Conservation (phyloP, 164 flowering plant genomes). For the Kingdonia uniflora region DNA sequence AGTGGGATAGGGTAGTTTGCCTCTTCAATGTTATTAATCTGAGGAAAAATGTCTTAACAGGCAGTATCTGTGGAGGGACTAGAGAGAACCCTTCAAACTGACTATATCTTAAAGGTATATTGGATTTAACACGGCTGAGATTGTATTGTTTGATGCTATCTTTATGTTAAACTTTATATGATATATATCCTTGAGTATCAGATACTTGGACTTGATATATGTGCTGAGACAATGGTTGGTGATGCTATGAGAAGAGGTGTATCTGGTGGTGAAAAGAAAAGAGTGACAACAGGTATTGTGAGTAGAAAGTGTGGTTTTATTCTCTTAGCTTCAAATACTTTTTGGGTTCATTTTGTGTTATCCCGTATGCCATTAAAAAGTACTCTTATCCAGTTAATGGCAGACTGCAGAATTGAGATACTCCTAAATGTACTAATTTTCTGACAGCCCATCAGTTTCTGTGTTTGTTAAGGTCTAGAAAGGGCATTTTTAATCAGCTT, state of each 20-base stretch:
- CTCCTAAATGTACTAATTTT: no score
- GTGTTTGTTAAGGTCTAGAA: no score
- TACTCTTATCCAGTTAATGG: no score
- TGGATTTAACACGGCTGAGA: neutral
- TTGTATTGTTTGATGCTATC: neutral
- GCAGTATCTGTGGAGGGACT: conserved; percentile 51
- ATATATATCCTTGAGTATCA: conserved; percentile 10
- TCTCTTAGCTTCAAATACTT: no score
- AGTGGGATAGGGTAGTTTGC: no score
- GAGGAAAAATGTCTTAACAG: no score
- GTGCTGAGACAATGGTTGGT: conserved; percentile 60
- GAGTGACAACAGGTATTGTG: conserved; percentile 53
- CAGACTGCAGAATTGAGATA: no score
- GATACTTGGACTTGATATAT: conserved; percentile 70
- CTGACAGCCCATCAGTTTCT: no score
- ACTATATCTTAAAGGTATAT: conserved; percentile 57
- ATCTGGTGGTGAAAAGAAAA: conserved; percentile 71
- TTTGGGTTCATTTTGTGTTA: no score
- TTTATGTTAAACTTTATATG: neutral
- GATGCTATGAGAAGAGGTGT: conserved; percentile 68
- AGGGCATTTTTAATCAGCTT: no score
- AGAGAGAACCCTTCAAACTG: conserved; percentile 47
- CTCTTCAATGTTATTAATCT: no score
- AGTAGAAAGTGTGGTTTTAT: neutral
- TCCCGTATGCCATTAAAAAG: no score